Evolutionary conservation across 306 rosid species (phyloP), one percentile per base, ranked within the genome.

Genomic region (Trifolium dubium): DNA sequence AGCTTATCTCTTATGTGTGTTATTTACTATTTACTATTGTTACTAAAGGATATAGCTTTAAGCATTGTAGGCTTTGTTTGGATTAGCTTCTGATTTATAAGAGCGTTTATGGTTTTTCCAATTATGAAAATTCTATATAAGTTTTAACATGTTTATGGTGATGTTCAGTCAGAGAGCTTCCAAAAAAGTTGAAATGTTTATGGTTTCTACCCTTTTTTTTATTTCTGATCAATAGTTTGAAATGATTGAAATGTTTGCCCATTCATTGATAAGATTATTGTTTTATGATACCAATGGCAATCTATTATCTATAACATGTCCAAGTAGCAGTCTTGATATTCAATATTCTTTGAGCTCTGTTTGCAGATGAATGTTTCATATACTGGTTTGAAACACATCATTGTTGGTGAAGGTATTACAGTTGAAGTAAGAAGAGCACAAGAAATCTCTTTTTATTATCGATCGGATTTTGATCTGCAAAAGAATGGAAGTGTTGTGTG

Each of bases 351-450:
- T 74, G 65, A 23, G 50, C 76, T 30, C 29, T 78, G 75, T 61
- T 79, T 69, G 74, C 88, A 91, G 96, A 88, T 83, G 89, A 94
- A 91, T 80, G 75, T 79, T 69, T 80, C 95, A 2, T 83, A 81
- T 58, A 71, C 9, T 75, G 97, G 95, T 72, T 84, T 89, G 84
- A 91, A 83, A 62, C 87, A 79, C 67, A 61, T 94, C 76, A 86
- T 89, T 79, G 97, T 94, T 61, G 92, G 95, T 69, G 87, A 89
- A 81, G 97, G 97, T 77, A 88, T 89, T 53, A 88, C 89, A 4
- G 58, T 91, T 40, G 92, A 94, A 84, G 97, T 91, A 64, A 85
- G 84, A 71, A 68, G 87, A 62, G 97, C 97, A 5, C 85, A 46
- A 51, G 88, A 87, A 79, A 89, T 91, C 10, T 85, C 96, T 15